Conservation (phyloP, 2,329 filamentous ascomycete species). For the Falciphora oryzae region DNA sequence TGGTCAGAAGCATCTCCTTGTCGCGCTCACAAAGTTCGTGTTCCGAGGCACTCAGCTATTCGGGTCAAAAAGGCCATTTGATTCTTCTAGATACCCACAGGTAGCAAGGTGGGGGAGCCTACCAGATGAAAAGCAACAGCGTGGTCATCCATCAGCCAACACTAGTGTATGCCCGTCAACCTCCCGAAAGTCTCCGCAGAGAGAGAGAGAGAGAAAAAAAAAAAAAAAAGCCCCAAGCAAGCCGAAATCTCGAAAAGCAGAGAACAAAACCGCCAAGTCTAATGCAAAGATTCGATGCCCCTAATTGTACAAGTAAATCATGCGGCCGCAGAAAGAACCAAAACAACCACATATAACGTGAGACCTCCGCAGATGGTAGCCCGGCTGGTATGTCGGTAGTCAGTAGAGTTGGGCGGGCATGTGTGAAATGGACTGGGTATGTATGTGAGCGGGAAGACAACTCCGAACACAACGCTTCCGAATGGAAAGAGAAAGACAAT, state of each 20-base stretch:
- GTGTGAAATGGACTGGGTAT: not conserved
- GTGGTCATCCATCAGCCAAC: not conserved
- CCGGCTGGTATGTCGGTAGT: not conserved
- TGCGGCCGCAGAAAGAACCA: not conserved
- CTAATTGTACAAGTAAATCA: not conserved
- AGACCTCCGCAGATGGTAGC: not conserved
- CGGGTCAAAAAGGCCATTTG: not conserved
- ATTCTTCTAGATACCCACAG: slow-evolving; percentile 1
- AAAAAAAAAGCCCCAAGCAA: not conserved
- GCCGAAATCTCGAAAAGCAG: not conserved
- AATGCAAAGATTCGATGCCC: not conserved
- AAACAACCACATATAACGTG: slow-evolving; percentile 1
- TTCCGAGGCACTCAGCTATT: not conserved
- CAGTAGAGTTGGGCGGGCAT: not conserved
- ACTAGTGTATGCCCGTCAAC: not conserved
- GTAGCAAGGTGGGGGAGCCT: not conserved
- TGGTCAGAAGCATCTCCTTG: no score
- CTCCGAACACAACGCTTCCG: not conserved
- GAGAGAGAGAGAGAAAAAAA: not conserved
- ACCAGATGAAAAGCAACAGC: not conserved
- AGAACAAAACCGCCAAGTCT: not conserved
- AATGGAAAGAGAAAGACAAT: not conserved
- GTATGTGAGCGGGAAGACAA: not conserved
- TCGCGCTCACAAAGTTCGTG: not conserved
- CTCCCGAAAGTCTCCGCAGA: not conserved